A percentile compares a stretch with the other conserved stretches of the same genome.
Conservation (phyloP, 768 basidiomycete species). For the Boletales sp. region DNA sequence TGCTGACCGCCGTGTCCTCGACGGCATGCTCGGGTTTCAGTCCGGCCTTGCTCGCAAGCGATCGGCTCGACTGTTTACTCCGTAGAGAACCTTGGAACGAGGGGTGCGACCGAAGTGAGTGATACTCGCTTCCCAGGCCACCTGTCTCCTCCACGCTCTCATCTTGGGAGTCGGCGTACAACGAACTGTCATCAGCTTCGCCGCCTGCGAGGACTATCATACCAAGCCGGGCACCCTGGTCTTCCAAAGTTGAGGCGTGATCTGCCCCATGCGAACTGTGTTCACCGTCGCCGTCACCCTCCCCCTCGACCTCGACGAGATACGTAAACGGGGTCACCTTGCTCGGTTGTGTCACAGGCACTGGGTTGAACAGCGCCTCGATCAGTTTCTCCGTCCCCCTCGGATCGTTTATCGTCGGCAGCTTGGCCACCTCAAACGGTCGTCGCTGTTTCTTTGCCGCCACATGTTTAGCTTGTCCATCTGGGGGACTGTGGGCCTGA, state of each 20-base stretch:
- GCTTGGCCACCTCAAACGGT: conserved; percentile 31
- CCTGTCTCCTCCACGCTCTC: background rate
- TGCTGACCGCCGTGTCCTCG: background rate
- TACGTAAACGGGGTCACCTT: conserved; percentile 36
- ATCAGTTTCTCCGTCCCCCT: conserved; percentile 70
- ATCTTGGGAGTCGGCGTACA: conserved; percentile 23
- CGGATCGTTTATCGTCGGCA: conserved; percentile 55
- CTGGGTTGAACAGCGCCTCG: conserved; percentile 78
- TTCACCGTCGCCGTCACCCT: conserved; percentile 16
- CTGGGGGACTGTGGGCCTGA: background rate
- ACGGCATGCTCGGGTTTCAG: background rate
- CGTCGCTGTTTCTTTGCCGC: conserved; percentile 20
- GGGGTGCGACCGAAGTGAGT: conserved; percentile 25
- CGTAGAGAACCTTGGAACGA: conserved; percentile 22
- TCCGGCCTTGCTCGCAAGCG: conserved; percentile 11
- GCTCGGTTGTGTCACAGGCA: conserved; percentile 35
- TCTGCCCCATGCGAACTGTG: background rate
- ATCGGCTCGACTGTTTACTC: conserved; percentile 17
- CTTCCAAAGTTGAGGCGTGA: background rate
- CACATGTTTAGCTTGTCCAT: background rate
- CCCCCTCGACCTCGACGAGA: conserved; percentile 27
- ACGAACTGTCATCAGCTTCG: conserved; percentile 16
- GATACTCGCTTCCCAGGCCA: conserved; percentile 25
- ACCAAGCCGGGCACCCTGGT: background rate
- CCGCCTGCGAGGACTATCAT: background rate